Conservation (phyloP, 2,329 filamentous ascomycete genomes). For the Elsinoe fawcettii region DNA sequence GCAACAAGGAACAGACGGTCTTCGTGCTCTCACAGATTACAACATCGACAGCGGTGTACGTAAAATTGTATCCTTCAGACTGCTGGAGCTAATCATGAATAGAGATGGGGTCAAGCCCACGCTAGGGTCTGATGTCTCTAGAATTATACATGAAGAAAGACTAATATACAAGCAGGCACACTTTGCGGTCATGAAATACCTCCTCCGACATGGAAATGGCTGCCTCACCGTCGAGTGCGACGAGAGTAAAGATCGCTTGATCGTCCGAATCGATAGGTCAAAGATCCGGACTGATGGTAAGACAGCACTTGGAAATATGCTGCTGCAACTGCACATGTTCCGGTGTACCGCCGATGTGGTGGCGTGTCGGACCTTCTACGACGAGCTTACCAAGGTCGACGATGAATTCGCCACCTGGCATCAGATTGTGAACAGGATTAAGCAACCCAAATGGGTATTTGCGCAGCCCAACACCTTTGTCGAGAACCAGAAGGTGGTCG, state of each 20-base stretch:
- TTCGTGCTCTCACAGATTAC: background rate
- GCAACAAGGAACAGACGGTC: background rate
- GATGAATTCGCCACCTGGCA: constrained; percentile 79
- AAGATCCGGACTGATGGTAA: constrained; percentile 81
- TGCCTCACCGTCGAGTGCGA: background rate
- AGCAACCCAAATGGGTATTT: constrained; percentile 79
- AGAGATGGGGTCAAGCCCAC: constrained; percentile 4
- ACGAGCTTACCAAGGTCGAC: constrained; percentile 73
- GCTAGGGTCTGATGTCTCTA: background rate
- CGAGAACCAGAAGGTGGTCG: constrained; percentile 55
- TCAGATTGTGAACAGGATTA: constrained; percentile 64
- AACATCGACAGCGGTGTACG: constrained; percentile 1
- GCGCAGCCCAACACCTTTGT: constrained; percentile 85
- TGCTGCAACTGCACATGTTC: constrained; percentile 88
- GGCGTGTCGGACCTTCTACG: constrained; percentile 68
- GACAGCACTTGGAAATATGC: constrained; percentile 72
- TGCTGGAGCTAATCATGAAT: background rate
- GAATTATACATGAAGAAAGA: background rate
- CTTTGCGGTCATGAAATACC: background rate
- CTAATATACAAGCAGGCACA: background rate
- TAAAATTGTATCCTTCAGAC: background rate
- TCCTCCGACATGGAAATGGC: background rate
- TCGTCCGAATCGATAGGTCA: constrained; percentile 71
- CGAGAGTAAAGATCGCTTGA: constrained; percentile 36
- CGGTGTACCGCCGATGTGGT: constrained; percentile 82